Evolutionary conservation across 164 flowering plant species (phyloP).

Genomic region (Macadamia integrifolia): DNA sequence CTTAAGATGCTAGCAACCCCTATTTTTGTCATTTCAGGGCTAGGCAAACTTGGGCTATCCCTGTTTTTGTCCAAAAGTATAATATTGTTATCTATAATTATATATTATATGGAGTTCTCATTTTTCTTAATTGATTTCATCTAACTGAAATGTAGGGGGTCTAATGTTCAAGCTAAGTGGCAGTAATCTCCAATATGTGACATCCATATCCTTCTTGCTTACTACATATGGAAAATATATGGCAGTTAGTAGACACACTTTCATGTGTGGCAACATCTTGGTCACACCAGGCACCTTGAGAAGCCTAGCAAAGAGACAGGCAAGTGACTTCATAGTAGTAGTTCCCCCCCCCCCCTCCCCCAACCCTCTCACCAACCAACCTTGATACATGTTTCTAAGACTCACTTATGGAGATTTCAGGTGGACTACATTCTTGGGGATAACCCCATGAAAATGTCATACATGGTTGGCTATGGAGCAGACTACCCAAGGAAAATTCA

Average conservation of each 20-base stretch:
- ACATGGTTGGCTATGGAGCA: slow-evolving; percentile 88
- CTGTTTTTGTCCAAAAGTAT: too few species aligned
- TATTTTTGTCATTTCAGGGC: too few species aligned
- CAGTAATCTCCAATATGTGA: slow-evolving; percentile 85
- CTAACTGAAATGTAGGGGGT: slow-evolving; percentile 42
- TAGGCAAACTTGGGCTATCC: too few species aligned
- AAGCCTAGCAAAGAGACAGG: slow-evolving; percentile 62
- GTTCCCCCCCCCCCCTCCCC: too few species aligned
- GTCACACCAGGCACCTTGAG: slow-evolving; percentile 45
- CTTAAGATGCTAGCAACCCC: too few species aligned
- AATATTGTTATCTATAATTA: too few species aligned
- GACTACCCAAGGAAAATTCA: slow-evolving; percentile 64
- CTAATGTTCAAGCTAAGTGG: slow-evolving; percentile 59
- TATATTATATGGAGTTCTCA: too few species aligned
- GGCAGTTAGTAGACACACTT: slow-evolving; percentile 38
- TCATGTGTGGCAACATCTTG: slow-evolving; percentile 56
- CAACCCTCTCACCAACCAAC: too few species aligned
- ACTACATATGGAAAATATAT: slow-evolving; percentile 74
- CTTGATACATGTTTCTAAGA: background rate
- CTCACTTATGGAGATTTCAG: slow-evolving; percentile 23
- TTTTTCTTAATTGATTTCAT: background rate
- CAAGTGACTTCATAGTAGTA: slow-evolving; percentile 3
- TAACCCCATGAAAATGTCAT: slow-evolving; percentile 78
- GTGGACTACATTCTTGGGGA: slow-evolving; percentile 87
- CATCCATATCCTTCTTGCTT: slow-evolving; percentile 74